Evolutionary conservation across 1,139 yeast genomes (phyloP).

Genomic region (Diutina sp.): DNA sequence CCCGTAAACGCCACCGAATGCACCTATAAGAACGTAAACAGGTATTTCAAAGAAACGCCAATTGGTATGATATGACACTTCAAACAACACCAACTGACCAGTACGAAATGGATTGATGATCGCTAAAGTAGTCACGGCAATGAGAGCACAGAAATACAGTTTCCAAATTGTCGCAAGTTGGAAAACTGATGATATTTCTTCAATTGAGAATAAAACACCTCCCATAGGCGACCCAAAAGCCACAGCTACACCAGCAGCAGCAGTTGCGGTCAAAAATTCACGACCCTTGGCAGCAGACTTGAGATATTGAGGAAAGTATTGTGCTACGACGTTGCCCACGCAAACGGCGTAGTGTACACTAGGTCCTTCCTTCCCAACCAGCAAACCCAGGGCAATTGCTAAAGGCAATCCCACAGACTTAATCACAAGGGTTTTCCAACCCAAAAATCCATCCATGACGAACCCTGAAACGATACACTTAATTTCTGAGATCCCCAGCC

Average conservation of each 20-base stretch:
- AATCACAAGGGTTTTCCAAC: constrained; percentile 56
- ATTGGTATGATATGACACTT: constrained; percentile 69
- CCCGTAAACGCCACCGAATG: constrained; percentile 90
- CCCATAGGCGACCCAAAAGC: constrained; percentile 70
- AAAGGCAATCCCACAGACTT: constrained; percentile 77
- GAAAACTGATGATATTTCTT: constrained; percentile 63
- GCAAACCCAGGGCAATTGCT: constrained; percentile 71
- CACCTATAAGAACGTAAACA: constrained; percentile 63
- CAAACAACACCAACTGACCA: constrained; percentile 87
- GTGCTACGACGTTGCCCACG: constrained; percentile 57
- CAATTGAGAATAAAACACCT: constrained; percentile 58
- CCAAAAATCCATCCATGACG: constrained; percentile 65
- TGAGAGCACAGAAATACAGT: constrained; percentile 79
- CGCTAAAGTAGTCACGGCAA: constrained; percentile 73
- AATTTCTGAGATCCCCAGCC: constrained; percentile 94
- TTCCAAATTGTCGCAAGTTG: constrained; percentile 80
- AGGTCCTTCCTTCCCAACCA: constrained; percentile 81
- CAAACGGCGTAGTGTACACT: constrained; percentile 80
- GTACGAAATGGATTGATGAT: constrained; percentile 82
- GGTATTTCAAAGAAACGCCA: constrained; percentile 89
- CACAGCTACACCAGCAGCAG: constrained; percentile 66
- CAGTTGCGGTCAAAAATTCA: constrained; percentile 44
- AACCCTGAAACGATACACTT: constrained; percentile 93
- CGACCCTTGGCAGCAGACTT: constrained; percentile 38
- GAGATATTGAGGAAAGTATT: constrained; percentile 31